A percentile compares a stretch with the other conserved stretches of the same genome.
Evolutionary conservation across 371 early-diverging fungal genomes (phyloP).

Genomic region (Lichtheimia hyalospora): DNA sequence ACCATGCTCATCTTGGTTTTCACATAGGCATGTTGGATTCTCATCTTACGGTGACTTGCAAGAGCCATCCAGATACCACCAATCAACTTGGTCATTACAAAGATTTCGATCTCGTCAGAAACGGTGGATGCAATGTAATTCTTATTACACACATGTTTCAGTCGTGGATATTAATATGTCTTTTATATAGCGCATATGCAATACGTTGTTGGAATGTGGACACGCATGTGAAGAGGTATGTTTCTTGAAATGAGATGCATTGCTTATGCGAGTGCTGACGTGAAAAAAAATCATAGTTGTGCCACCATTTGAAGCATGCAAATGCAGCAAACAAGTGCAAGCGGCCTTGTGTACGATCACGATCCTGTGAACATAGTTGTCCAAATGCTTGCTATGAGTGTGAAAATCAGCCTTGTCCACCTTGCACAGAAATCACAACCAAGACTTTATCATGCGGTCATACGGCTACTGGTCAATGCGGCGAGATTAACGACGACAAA

Average conservation of each 20-base stretch:
- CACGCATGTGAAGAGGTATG: conserved; percentile 39
- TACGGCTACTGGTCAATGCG: conserved; percentile 12
- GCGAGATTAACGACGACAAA: neutral
- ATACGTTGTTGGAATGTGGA: conserved; percentile 31
- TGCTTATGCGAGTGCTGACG: too few relatives aligned
- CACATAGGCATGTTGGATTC: conserved; percentile 8
- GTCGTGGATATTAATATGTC: neutral
- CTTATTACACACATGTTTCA: neutral
- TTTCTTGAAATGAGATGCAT: neutral
- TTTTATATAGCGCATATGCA: conserved; percentile 18
- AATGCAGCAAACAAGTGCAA: conserved; percentile 18
- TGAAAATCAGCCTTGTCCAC: conserved; percentile 25
- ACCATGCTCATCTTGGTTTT: neutral
- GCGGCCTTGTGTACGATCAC: conserved; percentile 26
- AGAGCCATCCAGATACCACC: conserved; percentile 11
- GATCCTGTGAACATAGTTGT: conserved; percentile 39
- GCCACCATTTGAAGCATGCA: conserved; percentile 33
- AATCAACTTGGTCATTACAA: conserved; percentile 15
- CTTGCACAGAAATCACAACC: conserved; percentile 16
- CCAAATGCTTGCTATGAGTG: conserved; percentile 33
- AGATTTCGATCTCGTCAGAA: conserved; percentile 27
- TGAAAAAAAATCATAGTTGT: conserved; percentile 7
- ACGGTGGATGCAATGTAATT: conserved; percentile 40
- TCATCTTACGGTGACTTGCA: conserved; percentile 12
- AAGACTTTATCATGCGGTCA: conserved; percentile 27